These are phyloP conservation scores for Erodium chrysanthum DNA, from an alignment of 441 rosid genomes.

Conservation along the genomic window DNA sequence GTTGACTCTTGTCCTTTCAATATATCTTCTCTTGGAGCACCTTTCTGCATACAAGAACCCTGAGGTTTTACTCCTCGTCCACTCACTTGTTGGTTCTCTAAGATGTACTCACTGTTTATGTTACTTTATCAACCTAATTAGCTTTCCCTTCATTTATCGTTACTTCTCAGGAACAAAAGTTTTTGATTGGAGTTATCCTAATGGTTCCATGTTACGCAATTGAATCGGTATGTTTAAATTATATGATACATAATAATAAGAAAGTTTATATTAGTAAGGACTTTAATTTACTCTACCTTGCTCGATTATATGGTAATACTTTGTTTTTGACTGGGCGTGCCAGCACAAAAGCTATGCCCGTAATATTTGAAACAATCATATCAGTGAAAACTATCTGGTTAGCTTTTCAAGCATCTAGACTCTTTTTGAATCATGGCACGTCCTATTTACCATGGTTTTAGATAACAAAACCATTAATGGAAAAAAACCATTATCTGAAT, in stretches of 20 bases:
- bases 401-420: background rate
- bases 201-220: constrained; percentile 96
- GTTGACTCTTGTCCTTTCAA: constrained; percentile 54
- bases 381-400: background rate
- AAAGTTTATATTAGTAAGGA: background rate
- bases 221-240: constrained; percentile 61
- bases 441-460: background rate
- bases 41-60: constrained; percentile 95
- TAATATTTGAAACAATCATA: background rate
- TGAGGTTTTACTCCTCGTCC: constrained; percentile 41
- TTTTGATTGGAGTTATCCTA: constrained; percentile 88
- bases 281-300: background rate
- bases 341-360: background rate
- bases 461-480: background rate
- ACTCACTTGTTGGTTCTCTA: background rate
- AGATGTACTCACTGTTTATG: background rate
- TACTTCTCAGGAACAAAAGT: constrained; percentile 73
- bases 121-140: background rate
- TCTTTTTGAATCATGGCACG: background rate
- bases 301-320: background rate
- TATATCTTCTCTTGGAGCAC: constrained; percentile 83
- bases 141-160: constrained; percentile 8
- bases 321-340: background rate
- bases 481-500: background rate
- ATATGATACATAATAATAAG: background rate